Evolutionary conservation across 768 basidiomycete species (phyloP).

Genomic region (Paxillus ammoniavirescens): DNA sequence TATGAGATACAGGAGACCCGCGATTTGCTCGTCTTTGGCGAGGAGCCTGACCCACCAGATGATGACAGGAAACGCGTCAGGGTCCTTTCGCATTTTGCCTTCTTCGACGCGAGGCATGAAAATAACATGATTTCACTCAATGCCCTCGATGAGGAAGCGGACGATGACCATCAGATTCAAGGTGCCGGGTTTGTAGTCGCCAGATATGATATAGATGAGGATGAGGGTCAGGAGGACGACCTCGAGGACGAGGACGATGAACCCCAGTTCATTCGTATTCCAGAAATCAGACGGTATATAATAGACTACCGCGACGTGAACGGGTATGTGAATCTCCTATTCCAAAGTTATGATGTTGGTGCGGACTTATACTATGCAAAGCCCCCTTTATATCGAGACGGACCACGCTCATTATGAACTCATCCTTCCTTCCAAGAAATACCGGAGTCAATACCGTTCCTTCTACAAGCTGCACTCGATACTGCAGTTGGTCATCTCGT

Average conservation of each 20-base stretch:
- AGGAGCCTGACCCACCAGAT: slow-evolving; percentile 36
- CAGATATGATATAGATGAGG: slow-evolving; percentile 53
- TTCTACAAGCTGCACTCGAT: slow-evolving; percentile 54
- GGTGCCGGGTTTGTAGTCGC: slow-evolving; percentile 56
- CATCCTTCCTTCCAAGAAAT: slow-evolving; percentile 43
- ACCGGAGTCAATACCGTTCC: slow-evolving; percentile 38
- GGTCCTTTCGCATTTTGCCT: slow-evolving; percentile 51
- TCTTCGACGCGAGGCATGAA: slow-evolving; percentile 54
- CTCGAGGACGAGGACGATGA: slow-evolving; percentile 31
- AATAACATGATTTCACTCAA: slow-evolving; percentile 49
- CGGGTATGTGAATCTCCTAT: slow-evolving; percentile 42
- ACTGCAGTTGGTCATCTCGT: slow-evolving; percentile 46
- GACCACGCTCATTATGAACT: slow-evolving; percentile 63
- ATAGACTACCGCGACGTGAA: slow-evolving; percentile 50
- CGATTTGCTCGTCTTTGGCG: slow-evolving; percentile 39
- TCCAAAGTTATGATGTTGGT: not conserved
- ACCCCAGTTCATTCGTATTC: slow-evolving; percentile 43
- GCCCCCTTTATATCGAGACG: slow-evolving; percentile 68
- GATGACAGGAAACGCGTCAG: slow-evolving; percentile 54
- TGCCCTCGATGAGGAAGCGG: slow-evolving; percentile 37
- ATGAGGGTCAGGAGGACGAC: slow-evolving; percentile 59
- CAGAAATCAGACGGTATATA: slow-evolving; percentile 44
- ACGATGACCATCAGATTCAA: slow-evolving; percentile 41
- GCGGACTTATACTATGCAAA: slow-evolving; percentile 23
- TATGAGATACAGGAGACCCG: slow-evolving; percentile 37